These are phyloP conservation scores for Trametes polyzona DNA, from an alignment of 1,284 basidiomycete genomes.

Conservation along the genomic window DNA sequence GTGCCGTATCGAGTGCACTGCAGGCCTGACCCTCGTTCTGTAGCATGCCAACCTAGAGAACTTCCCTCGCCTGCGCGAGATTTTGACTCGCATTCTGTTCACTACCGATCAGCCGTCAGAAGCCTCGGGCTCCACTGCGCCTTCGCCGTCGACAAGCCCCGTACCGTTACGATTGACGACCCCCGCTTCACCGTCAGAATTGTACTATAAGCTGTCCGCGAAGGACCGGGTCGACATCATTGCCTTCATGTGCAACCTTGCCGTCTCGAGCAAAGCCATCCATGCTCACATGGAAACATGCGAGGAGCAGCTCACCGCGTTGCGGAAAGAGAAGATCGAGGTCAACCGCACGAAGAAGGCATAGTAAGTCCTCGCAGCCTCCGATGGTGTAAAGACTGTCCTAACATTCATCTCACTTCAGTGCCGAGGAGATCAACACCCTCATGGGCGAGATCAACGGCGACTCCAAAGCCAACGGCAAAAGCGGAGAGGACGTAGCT, in stretches of 20 bases:
- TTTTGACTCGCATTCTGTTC: conserved; percentile 79
- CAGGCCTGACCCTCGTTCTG: not conserved
- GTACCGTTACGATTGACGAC: conserved; percentile 36
- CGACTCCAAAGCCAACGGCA: conserved; percentile 40
- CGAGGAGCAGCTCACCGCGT: conserved; percentile 86
- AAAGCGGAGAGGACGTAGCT: conserved; percentile 55
- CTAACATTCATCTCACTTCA: conserved; percentile 36
- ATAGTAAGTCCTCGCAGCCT: conserved; percentile 58
- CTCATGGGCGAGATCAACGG: conserved; percentile 61
- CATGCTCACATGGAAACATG: conserved; percentile 90
- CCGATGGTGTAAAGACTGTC: conserved; percentile 4
- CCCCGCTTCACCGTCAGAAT: conserved; percentile 60
- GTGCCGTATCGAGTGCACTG: conserved; percentile 8
- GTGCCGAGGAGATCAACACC: conserved; percentile 74
- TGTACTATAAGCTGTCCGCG: conserved; percentile 77
- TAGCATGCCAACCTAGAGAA: conserved; percentile 79
- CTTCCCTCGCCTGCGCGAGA: conserved; percentile 76
- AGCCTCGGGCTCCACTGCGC: conserved; percentile 40
- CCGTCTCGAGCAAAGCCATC: conserved; percentile 87
- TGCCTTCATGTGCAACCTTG: conserved; percentile 87
- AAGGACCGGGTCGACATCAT: conserved; percentile 86
- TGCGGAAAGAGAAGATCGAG: conserved; percentile 95
- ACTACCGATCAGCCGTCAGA: conserved; percentile 51
- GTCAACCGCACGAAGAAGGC: conserved; percentile 88
- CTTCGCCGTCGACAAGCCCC: conserved; percentile 49